phyloP scores from a whole-genome alignment of 1,139 yeast genomes.

The Spathaspora sp. region DNA sequence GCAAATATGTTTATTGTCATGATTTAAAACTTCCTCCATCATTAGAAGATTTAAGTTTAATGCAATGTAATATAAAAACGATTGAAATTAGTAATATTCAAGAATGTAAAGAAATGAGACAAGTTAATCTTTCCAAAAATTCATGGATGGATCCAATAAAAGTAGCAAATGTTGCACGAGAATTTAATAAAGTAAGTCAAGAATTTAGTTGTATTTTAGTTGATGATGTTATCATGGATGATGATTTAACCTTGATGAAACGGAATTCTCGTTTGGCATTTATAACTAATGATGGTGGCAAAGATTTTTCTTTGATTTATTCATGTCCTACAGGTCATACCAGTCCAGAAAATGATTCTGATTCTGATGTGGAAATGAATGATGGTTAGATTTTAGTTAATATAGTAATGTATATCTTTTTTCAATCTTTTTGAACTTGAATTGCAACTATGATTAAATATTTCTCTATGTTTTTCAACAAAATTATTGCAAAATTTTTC shows the following conservation, averaged over 20 bases:
- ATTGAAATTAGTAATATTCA: constrained; percentile 2
- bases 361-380: constrained; percentile 3
- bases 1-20: not conserved
- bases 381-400: too few relatives aligned
- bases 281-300: not conserved
- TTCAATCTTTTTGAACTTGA: too few relatives aligned
- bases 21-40: constrained; percentile 3
- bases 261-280: constrained; percentile 3
- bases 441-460: too few relatives aligned
- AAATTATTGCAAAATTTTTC: too few relatives aligned
- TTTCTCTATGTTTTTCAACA: too few relatives aligned
- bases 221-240: constrained; percentile 4
- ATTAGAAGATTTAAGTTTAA: constrained; percentile 1
- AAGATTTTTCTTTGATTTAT: constrained; percentile 8
- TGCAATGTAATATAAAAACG: constrained; percentile 2
- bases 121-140: constrained; percentile 4
- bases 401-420: too few relatives aligned
- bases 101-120: constrained; percentile 3
- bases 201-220: constrained; percentile 5
- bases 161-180: constrained; percentile 6
- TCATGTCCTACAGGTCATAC: not conserved
- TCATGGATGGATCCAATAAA: constrained; percentile 3
- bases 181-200: not conserved
- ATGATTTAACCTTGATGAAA: constrained; percentile 6
- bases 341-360: not conserved